A percentile compares a stretch with the other conserved stretches of the same genome.
phyloP scores from a whole-genome alignment of 805 yeast species.

The Wickerhamomyces sydowiorum region DNA sequence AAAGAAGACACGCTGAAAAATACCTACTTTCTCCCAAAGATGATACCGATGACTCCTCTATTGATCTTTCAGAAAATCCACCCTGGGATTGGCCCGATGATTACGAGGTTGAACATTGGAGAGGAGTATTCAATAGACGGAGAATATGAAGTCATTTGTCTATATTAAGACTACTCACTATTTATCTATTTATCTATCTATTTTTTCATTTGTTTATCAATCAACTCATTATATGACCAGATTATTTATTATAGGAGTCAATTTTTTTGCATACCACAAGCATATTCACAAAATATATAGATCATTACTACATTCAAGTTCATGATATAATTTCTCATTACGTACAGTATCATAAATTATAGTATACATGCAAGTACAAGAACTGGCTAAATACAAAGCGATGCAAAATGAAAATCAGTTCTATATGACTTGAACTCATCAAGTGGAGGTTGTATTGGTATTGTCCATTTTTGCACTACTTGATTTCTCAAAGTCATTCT shows the following conservation, averaged over 20 bases:
- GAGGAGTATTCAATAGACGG: background rate
- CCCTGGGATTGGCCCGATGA: slow-evolving; percentile 33
- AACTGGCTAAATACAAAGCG: too few species aligned
- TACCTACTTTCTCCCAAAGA: slow-evolving; percentile 1
- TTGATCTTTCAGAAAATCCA: background rate
- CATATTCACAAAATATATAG: too few species aligned
- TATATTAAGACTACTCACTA: background rate
- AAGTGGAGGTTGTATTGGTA: too few species aligned
- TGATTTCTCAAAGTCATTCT: too few species aligned
- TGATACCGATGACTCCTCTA: background rate
- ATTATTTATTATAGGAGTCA: background rate
- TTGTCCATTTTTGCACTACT: too few species aligned
- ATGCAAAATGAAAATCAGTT: too few species aligned
- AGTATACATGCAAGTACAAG: too few species aligned
- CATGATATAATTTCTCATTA: too few species aligned
- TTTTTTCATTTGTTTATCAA: background rate
- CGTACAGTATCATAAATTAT: too few species aligned
- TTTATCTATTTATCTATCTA: slow-evolving; percentile 3
- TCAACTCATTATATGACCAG: background rate
- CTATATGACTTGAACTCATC: too few species aligned
- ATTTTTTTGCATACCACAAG: too few species aligned
- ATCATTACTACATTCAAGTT: too few species aligned
- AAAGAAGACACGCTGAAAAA: slow-evolving; percentile 29
- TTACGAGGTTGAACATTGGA: slow-evolving; percentile 19
- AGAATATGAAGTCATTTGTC: background rate